Conservation (phyloP, 2,329 filamentous ascomycete species). For the Elsinoe necatrix region DNA sequence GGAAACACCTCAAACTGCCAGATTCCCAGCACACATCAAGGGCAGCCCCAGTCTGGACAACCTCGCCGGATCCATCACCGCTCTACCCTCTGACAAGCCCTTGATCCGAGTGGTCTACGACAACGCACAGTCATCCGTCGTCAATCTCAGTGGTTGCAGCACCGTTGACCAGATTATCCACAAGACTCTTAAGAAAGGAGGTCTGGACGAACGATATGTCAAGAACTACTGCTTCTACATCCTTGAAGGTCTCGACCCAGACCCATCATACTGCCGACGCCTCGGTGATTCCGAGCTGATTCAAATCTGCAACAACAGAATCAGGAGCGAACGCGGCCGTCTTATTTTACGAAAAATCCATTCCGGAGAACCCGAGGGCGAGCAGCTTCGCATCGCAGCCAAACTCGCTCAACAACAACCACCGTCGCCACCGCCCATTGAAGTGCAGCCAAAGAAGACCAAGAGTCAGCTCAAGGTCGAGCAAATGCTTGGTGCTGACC, state of each 20-base stretch:
- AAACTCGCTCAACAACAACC: constrained; percentile 79
- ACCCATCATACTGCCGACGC: constrained; percentile 70
- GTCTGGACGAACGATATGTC: constrained; percentile 80
- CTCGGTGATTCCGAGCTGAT: constrained; percentile 82
- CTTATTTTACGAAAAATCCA: constrained; percentile 90
- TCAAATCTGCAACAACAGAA: constrained; percentile 80
- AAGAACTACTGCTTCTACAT: constrained; percentile 97
- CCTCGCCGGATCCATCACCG: constrained; percentile 65
- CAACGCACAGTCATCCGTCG: constrained; percentile 81
- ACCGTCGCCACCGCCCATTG: constrained; percentile 45
- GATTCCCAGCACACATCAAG: constrained; percentile 62
- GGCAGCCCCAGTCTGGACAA: constrained; percentile 79
- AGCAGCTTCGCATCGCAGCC: constrained; percentile 79
- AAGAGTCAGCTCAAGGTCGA: constrained; percentile 81
- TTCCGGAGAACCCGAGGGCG: constrained; percentile 75
- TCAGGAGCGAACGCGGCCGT: constrained; percentile 76
- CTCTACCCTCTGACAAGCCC: constrained; percentile 74
- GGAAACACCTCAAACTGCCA: constrained; percentile 53
- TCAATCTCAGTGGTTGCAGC: constrained; percentile 86
- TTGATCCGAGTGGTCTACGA: constrained; percentile 91
- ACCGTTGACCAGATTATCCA: constrained; percentile 89
- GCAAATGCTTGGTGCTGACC: constrained; percentile 78
- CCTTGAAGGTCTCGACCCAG: constrained; percentile 73
- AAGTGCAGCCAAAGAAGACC: constrained; percentile 54
- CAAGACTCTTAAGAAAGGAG: constrained; percentile 79